A percentile compares a stretch with the other conserved stretches of the same genome.
These are phyloP conservation scores for Cystoisospora suis DNA, from an alignment of 169 alveolate genomes.

Conservation along the genomic window DNA sequence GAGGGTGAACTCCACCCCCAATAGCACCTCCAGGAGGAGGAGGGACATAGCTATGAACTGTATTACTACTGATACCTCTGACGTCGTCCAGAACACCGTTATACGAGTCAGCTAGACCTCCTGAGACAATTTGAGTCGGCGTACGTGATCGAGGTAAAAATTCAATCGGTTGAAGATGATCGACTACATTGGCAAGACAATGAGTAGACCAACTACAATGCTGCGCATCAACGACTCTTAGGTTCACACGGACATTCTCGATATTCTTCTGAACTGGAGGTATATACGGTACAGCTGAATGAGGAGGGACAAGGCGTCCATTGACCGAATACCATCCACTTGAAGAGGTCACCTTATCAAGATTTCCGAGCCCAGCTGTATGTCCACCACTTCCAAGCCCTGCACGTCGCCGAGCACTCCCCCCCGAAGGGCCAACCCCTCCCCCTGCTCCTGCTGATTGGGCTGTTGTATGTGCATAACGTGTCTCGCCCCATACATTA, in stretches of 20 bases:
- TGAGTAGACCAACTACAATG: constrained; percentile 57
- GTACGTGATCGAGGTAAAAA: constrained; percentile 42
- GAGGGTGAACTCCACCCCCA: too few species aligned
- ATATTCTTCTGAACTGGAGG: constrained; percentile 58
- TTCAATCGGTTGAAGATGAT: constrained; percentile 46
- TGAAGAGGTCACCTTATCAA: too few species aligned
- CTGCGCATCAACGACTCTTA: constrained; percentile 51
- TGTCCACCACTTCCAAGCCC: neutral
- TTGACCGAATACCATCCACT: too few species aligned
- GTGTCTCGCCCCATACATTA: too few species aligned
- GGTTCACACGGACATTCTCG: constrained; percentile 43
- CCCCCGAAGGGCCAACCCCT: neutral
- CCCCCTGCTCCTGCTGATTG: neutral
- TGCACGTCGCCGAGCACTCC: neutral
- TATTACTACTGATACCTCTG: too few species aligned
- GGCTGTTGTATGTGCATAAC: neutral
- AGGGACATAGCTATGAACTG: too few species aligned
- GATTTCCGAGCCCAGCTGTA: neutral
- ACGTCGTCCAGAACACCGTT: too few species aligned
- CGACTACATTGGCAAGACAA: constrained; percentile 49
- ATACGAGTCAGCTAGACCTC: neutral
- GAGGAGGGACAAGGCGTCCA: constrained; percentile 39
- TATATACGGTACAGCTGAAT: constrained; percentile 47
- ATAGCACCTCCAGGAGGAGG: too few species aligned
- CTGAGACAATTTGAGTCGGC: neutral